A percentile compares a stretch with the other conserved stretches of the same genome.
phyloP scores from a whole-genome alignment of 257 asterid species.

The Paulownia fortunei region DNA sequence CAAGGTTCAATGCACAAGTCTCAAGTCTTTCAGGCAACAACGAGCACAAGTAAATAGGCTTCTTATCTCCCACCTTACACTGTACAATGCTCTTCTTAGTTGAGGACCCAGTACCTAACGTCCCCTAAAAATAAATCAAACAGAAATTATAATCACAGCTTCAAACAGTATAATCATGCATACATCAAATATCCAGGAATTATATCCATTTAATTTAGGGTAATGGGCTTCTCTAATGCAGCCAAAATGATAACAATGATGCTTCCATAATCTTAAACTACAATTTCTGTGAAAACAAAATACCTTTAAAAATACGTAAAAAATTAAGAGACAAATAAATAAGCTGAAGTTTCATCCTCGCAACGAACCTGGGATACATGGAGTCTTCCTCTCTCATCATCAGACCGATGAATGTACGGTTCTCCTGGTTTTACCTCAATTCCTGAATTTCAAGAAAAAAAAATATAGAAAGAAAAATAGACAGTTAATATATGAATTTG shows the following conservation, averaged over 20 bases:
- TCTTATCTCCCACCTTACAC: conserved; percentile 78
- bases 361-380: conserved; percentile 81
- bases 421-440: conserved; percentile 76
- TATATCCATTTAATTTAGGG: background rate
- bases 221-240: background rate
- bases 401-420: conserved; percentile 57
- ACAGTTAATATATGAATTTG: background rate
- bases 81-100: conserved; percentile 70
- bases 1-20: conserved; percentile 75
- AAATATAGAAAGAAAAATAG: background rate
- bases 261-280: background rate
- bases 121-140: conserved; percentile 60
- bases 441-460: conserved; percentile 48
- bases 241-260: background rate
- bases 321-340: background rate
- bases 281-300: conserved; percentile 1
- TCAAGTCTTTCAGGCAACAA: conserved; percentile 76
- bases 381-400: conserved; percentile 65
- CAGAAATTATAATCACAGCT: conserved; percentile 10
- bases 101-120: conserved; percentile 70
- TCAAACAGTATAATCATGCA: conserved; percentile 20
- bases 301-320: background rate
- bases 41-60: conserved; percentile 75
- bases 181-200: background rate
- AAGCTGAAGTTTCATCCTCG: background rate